Conservation (phyloP, 768 basidiomycete species). For the Lentinula raphanica region DNA sequence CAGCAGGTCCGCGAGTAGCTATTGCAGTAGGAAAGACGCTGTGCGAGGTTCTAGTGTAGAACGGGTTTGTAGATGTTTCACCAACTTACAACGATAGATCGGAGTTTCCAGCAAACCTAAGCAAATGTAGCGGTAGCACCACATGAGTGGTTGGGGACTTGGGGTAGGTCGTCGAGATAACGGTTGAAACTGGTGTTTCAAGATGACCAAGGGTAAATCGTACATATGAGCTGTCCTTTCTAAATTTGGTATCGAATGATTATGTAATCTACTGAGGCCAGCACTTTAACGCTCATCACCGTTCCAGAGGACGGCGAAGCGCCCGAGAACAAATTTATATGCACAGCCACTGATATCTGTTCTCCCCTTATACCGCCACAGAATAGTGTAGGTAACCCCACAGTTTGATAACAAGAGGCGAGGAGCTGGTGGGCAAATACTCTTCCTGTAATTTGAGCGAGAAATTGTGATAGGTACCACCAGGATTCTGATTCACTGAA, state of each 20-base stretch:
- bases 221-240: too few species aligned
- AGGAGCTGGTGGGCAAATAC: not conserved
- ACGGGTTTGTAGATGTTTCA: not conserved
- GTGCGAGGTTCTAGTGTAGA: constrained; percentile 3
- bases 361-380: not conserved
- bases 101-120: constrained; percentile 95
- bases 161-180: too few species aligned
- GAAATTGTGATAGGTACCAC: not conserved
- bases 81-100: constrained; percentile 92
- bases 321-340: not conserved
- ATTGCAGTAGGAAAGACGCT: constrained; percentile 99
- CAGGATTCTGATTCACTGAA: not conserved
- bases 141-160: too few species aligned
- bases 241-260: too few species aligned
- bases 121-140: too few species aligned
- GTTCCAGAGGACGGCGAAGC: not conserved
- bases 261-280: too few species aligned
- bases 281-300: too few species aligned
- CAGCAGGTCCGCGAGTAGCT: constrained; percentile 74
- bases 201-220: not conserved
- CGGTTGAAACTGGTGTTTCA: too few species aligned
- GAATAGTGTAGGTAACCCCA: not conserved
- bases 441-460: not conserved
- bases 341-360: not conserved
- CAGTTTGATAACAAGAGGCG: not conserved